Base-by-base conservation (phyloP, 768 basidiomycete genomes). In the Boletus vermiculosoides region DNA sequence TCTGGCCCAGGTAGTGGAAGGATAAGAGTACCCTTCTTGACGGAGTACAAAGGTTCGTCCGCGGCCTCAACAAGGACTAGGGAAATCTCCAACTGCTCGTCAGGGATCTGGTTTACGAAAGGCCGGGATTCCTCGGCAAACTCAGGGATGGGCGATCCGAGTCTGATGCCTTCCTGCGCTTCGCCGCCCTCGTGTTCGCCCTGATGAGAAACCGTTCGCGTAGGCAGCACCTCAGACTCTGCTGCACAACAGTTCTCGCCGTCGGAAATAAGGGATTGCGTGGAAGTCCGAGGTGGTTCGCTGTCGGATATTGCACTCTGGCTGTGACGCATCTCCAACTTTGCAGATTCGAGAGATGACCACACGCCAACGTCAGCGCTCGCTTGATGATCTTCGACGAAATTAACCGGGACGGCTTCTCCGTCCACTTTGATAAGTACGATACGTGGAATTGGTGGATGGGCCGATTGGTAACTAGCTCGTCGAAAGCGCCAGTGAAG, bases 341-440 rank as follows among this genome's bases (percentile, higher is more conserved):
- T 28, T 22, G 13, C n/a, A 11, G 15, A 12, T n/a, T 47, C 54
- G 22, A 50, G 48, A 34, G 46, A 11, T 1, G 39, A 25, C 45
- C 39, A 25, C 33, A 15, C 10, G 30, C 12, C 15, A 25, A 23
- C 9, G 12, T 33, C 25, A 3, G 18, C 31, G 22, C 2, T 33
- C 12, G 8, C 45, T 30, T 41, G 45, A 42, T 30, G n/a, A 36
- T 56, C 62, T 10, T 57, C 56, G 8, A 20, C n/a, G 6, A 58
- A 47, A 8, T 46, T 33, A 3, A 58, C 52, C 0, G 58, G 62
- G 18, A 61, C 52, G 3, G 55, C 52, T 28, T 58, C 50, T 31
- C 64, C 64, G 31, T 67, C 62, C 20, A 49, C 56, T 9, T 49
- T 49, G 25, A 45, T 51, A 22, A 66, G 55, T 0, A 67, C 52